Evolutionary conservation across 2,329 filamentous ascomycete genomes (phyloP).

Genomic region (Acephala macrosclerotiorum): DNA sequence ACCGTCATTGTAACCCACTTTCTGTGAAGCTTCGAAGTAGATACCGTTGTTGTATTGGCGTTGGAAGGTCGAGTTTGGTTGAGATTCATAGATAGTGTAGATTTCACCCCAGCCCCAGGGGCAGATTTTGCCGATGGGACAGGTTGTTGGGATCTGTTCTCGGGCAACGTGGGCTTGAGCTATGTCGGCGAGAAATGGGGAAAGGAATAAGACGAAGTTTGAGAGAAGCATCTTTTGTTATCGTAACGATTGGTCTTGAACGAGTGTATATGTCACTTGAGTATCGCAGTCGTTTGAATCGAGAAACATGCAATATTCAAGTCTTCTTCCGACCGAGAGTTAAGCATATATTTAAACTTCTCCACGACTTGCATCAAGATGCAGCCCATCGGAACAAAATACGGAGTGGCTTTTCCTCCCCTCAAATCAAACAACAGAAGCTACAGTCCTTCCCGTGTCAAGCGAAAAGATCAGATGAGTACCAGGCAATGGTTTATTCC

Average conservation of each 20-base stretch:
- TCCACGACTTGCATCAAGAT: background rate
- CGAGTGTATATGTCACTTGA: background rate
- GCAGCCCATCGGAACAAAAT: constrained; percentile 5
- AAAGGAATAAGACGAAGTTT: background rate
- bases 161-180: background rate
- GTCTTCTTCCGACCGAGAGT: no score
- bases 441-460: background rate
- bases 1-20: background rate
- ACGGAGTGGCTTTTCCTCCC: background rate
- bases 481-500: background rate
- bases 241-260: background rate
- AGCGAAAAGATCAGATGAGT: background rate
- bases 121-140: constrained; percentile 8
- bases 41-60: constrained; percentile 1
- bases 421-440: background rate
- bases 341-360: constrained; percentile 6
- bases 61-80: background rate
- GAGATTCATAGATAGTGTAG: background rate
- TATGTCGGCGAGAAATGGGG: background rate
- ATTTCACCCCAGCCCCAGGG: constrained; percentile 5
- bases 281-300: no score
- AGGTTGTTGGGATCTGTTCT: background rate
- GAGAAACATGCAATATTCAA: no score
- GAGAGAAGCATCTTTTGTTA: background rate
- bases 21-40: background rate